Conservation (phyloP, 352 stramenopile species). For the Elongisporangium anandrum region DNA sequence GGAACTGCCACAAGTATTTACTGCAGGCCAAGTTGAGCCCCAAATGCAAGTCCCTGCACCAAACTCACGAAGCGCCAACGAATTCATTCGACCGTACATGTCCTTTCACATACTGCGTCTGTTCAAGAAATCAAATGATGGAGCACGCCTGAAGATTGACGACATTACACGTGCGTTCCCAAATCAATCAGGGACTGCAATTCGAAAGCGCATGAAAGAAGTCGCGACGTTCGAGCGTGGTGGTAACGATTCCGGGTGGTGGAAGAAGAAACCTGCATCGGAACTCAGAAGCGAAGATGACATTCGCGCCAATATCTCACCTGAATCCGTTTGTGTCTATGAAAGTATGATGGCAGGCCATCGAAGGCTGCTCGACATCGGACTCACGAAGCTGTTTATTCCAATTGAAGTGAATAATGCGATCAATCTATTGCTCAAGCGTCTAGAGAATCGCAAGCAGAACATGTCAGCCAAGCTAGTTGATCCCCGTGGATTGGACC, state of each 20-base stretch:
- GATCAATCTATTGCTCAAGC: constrained; percentile 68
- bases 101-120: constrained; percentile 80
- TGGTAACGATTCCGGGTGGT: constrained; percentile 78
- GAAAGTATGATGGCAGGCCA: constrained; percentile 87
- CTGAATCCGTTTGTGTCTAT: constrained; percentile 80
- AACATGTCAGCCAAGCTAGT: constrained; percentile 43
- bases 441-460: constrained; percentile 64
- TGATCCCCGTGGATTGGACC: constrained; percentile 41
- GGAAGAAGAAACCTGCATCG: constrained; percentile 69
- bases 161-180: constrained; percentile 76
- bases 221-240: constrained; percentile 81
- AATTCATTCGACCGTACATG: constrained; percentile 87
- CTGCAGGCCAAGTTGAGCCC: constrained; percentile 76
- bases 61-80: constrained; percentile 74
- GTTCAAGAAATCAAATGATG: constrained; percentile 80
- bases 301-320: constrained; percentile 63
- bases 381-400: constrained; percentile 75
- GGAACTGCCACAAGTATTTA: constrained; percentile 69
- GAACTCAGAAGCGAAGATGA: constrained; percentile 73
- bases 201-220: constrained; percentile 84
- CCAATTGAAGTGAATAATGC: constrained; percentile 61
- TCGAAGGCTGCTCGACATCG: constrained; percentile 67
- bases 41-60: constrained; percentile 80
- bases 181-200: constrained; percentile 74
- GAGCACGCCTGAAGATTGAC: constrained; percentile 79